Conservation (phyloP, 768 basidiomycete species). For the Heimioporus sp. region DNA sequence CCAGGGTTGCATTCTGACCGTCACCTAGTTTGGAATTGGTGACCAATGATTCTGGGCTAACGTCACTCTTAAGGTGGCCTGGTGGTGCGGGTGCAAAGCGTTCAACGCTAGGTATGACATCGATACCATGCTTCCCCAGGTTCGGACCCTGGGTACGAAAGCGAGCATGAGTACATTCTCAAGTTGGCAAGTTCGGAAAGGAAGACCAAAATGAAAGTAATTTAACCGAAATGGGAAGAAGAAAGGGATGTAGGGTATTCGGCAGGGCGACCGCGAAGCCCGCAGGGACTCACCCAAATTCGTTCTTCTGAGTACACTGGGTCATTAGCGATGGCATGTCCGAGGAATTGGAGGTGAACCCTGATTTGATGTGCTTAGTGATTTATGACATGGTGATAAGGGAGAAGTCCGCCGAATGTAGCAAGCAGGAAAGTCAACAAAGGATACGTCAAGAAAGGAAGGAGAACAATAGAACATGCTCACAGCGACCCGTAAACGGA, state of each 20-base stretch:
- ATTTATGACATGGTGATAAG: slow-evolving; percentile 2
- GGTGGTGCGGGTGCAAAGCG: slow-evolving; percentile 61
- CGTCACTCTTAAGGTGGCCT: slow-evolving; percentile 31
- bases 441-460: not conserved
- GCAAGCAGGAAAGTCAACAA: not conserved
- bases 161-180: not conserved
- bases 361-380: slow-evolving; percentile 89
- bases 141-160: slow-evolving; percentile 52
- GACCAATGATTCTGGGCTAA: slow-evolving; percentile 48
- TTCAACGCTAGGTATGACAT: slow-evolving; percentile 64
- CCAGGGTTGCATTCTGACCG: not conserved
- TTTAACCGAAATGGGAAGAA: not conserved
- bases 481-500: slow-evolving; percentile 92
- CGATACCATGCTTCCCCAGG: slow-evolving; percentile 79
- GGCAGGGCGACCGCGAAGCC: not conserved
- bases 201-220: not conserved
- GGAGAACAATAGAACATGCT: slow-evolving; percentile 27
- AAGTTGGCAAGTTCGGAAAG: not conserved
- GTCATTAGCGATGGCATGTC: slow-evolving; percentile 92
- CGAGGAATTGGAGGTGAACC: slow-evolving; percentile 94
- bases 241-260: not conserved
- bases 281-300: slow-evolving; percentile 61
- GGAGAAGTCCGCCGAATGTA: not conserved
- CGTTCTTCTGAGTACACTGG: slow-evolving; percentile 82
- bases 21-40: not conserved